These are phyloP conservation scores for Neodidymelliopsis sp. DNA, from an alignment of 2,329 filamentous ascomycete genomes.

Conservation along the genomic window DNA sequence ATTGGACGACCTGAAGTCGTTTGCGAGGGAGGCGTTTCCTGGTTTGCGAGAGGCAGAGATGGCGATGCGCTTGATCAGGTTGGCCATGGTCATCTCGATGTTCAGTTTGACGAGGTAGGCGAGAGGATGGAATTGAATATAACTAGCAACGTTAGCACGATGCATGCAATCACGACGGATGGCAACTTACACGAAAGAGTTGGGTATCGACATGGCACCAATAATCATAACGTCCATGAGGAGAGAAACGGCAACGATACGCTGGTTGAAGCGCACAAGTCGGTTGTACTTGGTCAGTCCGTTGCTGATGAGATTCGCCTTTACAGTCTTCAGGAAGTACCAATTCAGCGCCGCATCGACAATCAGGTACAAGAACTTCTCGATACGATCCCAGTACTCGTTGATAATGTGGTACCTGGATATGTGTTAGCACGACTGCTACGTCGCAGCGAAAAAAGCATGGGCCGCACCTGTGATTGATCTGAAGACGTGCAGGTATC, in stretches of 20 bases:
- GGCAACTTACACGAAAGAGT: slow-evolving; percentile 53
- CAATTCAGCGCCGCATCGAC: slow-evolving; percentile 50
- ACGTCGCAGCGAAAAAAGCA: background rate
- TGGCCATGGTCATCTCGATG: slow-evolving; percentile 62
- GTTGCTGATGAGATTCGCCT: slow-evolving; percentile 57
- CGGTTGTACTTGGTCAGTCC: slow-evolving; percentile 61
- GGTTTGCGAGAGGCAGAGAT: slow-evolving; percentile 40
- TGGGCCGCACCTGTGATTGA: slow-evolving; percentile 30
- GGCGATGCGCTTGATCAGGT: slow-evolving; percentile 55
- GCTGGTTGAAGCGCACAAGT: slow-evolving; percentile 59
- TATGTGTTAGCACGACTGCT: slow-evolving; percentile 3
- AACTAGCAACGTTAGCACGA: slow-evolving; percentile 36
- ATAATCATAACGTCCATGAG: slow-evolving; percentile 60
- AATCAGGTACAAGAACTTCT: slow-evolving; percentile 49
- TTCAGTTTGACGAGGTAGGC: slow-evolving; percentile 60
- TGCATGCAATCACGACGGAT: too few species aligned
- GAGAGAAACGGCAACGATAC: slow-evolving; percentile 59
- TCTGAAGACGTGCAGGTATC: slow-evolving; percentile 50
- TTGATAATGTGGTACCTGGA: slow-evolving; percentile 44
- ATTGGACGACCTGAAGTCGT: slow-evolving; percentile 44
- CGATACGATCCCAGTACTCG: slow-evolving; percentile 49
- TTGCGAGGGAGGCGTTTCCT: slow-evolving; percentile 35
- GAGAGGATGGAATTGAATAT: slow-evolving; percentile 60
- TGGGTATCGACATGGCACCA: slow-evolving; percentile 56
- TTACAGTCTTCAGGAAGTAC: slow-evolving; percentile 54